Base-by-base conservation (phyloP, 169 alveolate species). In the Miamiensis avidus region DNA sequence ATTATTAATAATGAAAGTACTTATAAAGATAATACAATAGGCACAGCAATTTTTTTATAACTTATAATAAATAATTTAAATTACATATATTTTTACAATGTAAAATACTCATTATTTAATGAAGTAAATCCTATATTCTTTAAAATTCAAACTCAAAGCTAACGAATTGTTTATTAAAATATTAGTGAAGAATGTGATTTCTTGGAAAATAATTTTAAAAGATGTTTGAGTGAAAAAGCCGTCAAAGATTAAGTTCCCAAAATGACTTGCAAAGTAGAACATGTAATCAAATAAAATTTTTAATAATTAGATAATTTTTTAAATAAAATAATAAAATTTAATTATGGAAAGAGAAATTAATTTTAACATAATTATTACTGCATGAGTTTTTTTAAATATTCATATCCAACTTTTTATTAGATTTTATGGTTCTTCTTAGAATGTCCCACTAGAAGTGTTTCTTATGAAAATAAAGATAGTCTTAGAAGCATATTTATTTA, bases 351-450 rank as follows among this genome's bases (percentile, higher is more conserved):
- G 20, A 20, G 74, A 26, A 65, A 25, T 25, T 26, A 25, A 65
- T 25, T 65, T 25, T 65, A 65, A 20, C 74, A 65, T 65, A 25
- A 20, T 25, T 25, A 65, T 65, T 65, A 65, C 20, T 20, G 25
- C 16, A 30, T 27, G 27, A 76, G 28, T 29, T 76, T 29, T 76
- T 31, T 34, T 29, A 27, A 0, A 31, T 31, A 76, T 20, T 31
- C 15, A 76, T 76, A 29, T 76, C 26, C 26, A 29, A 15, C 49
- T 76, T 76, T 76, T 33, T 64, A 31, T 31, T 77, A 86, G 90
- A 34, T 86, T 28, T 76, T 86, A 31, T 86, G 90, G 90, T 86
- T 86, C 34, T 86, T 86, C 76, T 74, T 86, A 29, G 90, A 86
- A 86, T 86, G 90, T 75, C 90, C 90, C 65, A 81, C 73, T 29